Evolutionary conservation across 257 asterid genomes (phyloP), one percentile per base, ranked within the genome.

Genomic region (Anisodus acutangulus): DNA sequence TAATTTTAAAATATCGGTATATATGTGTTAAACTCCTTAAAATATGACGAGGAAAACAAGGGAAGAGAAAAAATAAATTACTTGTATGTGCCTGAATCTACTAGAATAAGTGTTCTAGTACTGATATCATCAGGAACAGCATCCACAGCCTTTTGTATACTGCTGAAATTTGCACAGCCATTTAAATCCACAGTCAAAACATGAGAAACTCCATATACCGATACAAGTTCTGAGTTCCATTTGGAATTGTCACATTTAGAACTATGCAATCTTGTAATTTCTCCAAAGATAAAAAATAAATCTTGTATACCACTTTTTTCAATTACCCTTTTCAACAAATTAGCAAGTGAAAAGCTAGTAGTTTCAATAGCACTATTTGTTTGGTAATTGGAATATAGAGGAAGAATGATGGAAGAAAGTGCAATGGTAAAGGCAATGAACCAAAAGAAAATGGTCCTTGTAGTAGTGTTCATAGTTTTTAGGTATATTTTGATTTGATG

Each of bases 161-260:
- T 91, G 87, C 91, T 93, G 81, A 92, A 95, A 87, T 91, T 91
- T n/a, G 89, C 97, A 79, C 98, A 95, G 6, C 97, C 97, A 72
- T 84, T 92, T 35, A 63, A 72, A 82, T 86, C 95, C 3, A 95
- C 98, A 0, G 93, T 94, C n/a, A 89, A 53, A 53, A 95, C 94
- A 49, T 47, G 69, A 15, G 88, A 84, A 54, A 92, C 85, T 10
- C 79, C 88, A 88, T 94, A 94, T 35, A 49, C 39, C 0, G 84
- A 83, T 4, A 85, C 35, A 81, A 95, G 94, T 60, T 82, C 71
- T 17, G 98, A 94, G 19, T 86, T 90, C 97, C 97, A 89, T 26
- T 8, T 72, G 78, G 60, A 82, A 6, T 83, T 89, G 35, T 84
- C 85, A 62, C 97, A 93, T 22, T 88, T 83, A 9, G 45, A 58